A percentile compares a stretch with the other conserved stretches of the same genome.
Evolutionary conservation across 805 yeast species (phyloP).

Genomic region (Kuraishia borneana): DNA sequence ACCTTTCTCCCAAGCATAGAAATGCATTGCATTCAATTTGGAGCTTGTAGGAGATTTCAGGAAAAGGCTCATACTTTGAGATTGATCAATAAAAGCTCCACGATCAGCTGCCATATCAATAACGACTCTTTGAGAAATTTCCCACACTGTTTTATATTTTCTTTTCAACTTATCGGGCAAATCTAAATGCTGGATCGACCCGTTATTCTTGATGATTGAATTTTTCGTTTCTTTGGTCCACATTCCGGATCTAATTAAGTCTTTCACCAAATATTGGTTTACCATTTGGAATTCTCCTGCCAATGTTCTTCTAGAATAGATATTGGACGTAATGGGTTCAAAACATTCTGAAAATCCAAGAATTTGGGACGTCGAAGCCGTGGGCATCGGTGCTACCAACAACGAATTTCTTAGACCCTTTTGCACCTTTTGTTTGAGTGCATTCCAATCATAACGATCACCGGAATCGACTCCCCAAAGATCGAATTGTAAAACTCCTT

Average conservation of each 20-base stretch:
- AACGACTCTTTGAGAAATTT: constrained; percentile 73
- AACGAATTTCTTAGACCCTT: constrained; percentile 82
- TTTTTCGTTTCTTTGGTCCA: constrained; percentile 80
- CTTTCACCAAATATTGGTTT: constrained; percentile 75
- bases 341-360: constrained; percentile 91
- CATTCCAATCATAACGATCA: constrained; percentile 71
- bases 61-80: constrained; percentile 87
- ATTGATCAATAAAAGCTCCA: constrained; percentile 73
- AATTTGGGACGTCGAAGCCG: constrained; percentile 95
- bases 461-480: constrained; percentile 76
- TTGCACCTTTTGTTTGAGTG: constrained; percentile 45
- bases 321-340: constrained; percentile 91
- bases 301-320: constrained; percentile 80
- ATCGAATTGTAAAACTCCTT: constrained; percentile 79
- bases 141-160: constrained; percentile 96
- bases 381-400: constrained; percentile 93
- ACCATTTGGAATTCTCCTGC: constrained; percentile 94
- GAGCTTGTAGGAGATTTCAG: constrained; percentile 90
- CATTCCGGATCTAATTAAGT: constrained; percentile 67
- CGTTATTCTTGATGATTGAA: constrained; percentile 62
- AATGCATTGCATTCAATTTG: constrained; percentile 94
- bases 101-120: constrained; percentile 82
- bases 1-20: constrained; percentile 98
- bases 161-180: constrained; percentile 68
- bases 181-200: constrained; percentile 71